Conservation (phyloP, 768 basidiomycete species). For the Lactarius pseudohatsudake region DNA sequence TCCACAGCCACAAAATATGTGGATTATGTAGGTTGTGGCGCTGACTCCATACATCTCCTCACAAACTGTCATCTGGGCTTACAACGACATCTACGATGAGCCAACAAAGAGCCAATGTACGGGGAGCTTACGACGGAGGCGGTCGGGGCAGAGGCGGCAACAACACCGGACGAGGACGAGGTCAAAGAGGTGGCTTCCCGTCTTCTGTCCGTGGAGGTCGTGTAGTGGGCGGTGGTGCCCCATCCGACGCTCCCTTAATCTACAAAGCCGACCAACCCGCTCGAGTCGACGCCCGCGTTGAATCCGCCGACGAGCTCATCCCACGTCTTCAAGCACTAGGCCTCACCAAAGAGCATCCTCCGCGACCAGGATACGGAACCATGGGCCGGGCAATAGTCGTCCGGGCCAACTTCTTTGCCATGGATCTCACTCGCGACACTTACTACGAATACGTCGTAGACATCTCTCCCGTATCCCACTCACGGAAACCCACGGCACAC, state of each 20-base stretch:
- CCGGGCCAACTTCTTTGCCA: slow-evolving; percentile 63
- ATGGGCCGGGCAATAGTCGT: slow-evolving; percentile 44
- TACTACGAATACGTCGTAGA: slow-evolving; percentile 59
- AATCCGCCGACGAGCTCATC: background rate
- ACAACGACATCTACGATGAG: background rate
- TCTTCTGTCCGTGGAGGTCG: background rate
- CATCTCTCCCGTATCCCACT: slow-evolving; percentile 48
- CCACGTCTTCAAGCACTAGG: background rate
- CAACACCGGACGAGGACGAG: background rate
- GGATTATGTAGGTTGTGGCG: background rate
- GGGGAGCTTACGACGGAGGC: background rate
- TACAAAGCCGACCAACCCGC: slow-evolving; percentile 6
- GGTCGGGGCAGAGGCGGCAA: background rate
- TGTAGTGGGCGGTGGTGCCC: background rate
- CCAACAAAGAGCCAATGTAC: background rate
- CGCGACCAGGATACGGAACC: slow-evolving; percentile 30
- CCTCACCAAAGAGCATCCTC: slow-evolving; percentile 14
- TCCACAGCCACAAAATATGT: background rate
- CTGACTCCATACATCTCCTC: background rate
- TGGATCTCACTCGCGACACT: slow-evolving; percentile 43
- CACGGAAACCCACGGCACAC: slow-evolving; percentile 37
- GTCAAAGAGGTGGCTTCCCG: background rate
- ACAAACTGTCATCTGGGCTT: background rate
- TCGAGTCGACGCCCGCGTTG: background rate
- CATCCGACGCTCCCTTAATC: background rate